Percentiles rank a stretch among this genome's conserved stretches.
Evolutionary conservation across 345 rosid species (phyloP).

Genomic region (Excoecaria cochinchinensis): DNA sequence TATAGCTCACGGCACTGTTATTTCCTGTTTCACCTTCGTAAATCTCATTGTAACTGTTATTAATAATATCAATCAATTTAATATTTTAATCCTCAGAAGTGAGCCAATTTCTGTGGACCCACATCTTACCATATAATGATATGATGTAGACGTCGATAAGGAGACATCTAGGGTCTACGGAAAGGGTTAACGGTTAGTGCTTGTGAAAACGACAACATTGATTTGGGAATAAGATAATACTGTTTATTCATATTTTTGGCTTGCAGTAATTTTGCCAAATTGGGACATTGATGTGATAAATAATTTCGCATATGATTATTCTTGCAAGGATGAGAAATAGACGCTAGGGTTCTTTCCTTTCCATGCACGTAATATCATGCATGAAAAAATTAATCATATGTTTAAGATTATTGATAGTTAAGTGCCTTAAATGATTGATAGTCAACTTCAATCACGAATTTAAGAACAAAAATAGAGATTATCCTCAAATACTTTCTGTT

Average conservation of each 20-base stretch:
- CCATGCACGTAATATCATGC: conserved; percentile 24
- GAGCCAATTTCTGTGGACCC: background rate
- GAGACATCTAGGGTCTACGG: conserved; percentile 18
- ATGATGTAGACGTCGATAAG: conserved; percentile 23
- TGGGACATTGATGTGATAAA: background rate
- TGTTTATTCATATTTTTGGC: background rate
- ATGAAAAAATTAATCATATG: background rate
- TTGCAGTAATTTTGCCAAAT: background rate
- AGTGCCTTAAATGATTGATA: background rate
- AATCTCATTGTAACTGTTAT: no score
- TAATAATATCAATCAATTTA: background rate
- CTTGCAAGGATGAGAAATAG: background rate
- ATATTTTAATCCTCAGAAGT: background rate
- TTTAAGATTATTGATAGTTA: background rate
- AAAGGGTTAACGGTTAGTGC: conserved; percentile 3
- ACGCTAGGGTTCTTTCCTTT: background rate
- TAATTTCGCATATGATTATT: background rate
- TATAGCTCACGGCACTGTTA: no score
- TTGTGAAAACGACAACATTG: conserved; percentile 22
- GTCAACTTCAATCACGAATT: background rate
- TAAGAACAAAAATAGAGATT: no score
- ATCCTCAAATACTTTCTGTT: no score
- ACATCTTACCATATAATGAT: background rate
- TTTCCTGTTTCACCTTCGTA: no score
- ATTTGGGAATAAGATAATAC: conserved; percentile 14